Conservation (phyloP, 768 basidiomycete species). For the Chalciporus sphaerocephalus region DNA sequence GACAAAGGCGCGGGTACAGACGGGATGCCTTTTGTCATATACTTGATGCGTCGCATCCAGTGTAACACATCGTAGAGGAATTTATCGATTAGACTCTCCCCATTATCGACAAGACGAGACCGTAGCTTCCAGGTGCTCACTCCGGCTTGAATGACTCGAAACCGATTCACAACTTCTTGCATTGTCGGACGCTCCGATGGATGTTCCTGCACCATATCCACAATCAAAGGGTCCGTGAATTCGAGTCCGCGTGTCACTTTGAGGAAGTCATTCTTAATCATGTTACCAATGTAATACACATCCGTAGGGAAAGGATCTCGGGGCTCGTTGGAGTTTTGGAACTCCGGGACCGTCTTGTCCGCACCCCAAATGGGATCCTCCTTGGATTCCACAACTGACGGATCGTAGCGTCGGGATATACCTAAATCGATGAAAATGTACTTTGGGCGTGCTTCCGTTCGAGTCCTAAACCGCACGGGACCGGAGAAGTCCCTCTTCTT, state of each 20-base stretch:
- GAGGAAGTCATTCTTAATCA: constrained; percentile 28
- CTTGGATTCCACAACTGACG: constrained; percentile 19
- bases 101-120: constrained; percentile 13
- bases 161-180: constrained; percentile 30
- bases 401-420: constrained; percentile 25
- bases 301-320: constrained; percentile 41
- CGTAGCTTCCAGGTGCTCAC: constrained; percentile 23
- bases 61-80: constrained; percentile 7
- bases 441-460: constrained; percentile 22
- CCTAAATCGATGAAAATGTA: constrained; percentile 26
- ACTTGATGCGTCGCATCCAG: constrained; percentile 17
- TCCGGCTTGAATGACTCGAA: constrained; percentile 15
- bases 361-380: constrained; percentile 33
- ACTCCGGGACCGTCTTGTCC: constrained; percentile 39
- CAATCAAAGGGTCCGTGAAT: constrained; percentile 31
- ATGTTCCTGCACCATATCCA: constrained; percentile 34
- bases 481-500: neutral
- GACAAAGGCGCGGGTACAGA: constrained; percentile 4
- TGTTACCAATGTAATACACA: constrained; percentile 39
- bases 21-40: constrained; percentile 11
- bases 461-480: constrained; percentile 4
- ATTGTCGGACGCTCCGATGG: constrained; percentile 34
- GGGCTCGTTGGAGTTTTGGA: constrained; percentile 12
- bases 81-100: neutral
- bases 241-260: constrained; percentile 16